These are phyloP conservation scores for Pleurotus ostreatus DNA, from an alignment of 768 basidiomycete species.

Conservation along the genomic window DNA sequence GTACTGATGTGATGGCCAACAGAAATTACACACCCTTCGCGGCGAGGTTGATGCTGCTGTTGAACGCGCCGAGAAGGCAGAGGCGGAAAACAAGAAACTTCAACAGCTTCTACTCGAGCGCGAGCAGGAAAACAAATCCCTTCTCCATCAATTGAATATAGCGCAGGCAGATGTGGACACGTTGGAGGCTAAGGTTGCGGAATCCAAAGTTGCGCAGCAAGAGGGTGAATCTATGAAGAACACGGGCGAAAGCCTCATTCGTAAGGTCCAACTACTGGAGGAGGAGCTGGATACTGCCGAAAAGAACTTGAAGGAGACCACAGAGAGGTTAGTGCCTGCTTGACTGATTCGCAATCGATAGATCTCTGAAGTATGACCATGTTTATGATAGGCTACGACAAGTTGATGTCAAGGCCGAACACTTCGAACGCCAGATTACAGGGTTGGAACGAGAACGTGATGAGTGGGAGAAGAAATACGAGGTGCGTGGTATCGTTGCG, in stretches of 20 bases:
- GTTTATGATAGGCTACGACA: constrained; percentile 70
- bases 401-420: constrained; percentile 98
- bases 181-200: constrained; percentile 58
- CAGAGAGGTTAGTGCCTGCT: constrained; percentile 76
- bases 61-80: constrained; percentile 82
- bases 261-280: constrained; percentile 91
- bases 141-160: constrained; percentile 63
- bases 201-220: constrained; percentile 58
- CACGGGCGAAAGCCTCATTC: constrained; percentile 64
- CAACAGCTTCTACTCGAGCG: constrained; percentile 73
- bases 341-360: neutral
- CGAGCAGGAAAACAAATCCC: constrained; percentile 84
- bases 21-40: constrained; percentile 80
- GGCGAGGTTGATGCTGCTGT: constrained; percentile 80
- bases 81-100: constrained; percentile 73
- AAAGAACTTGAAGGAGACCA: constrained; percentile 94
- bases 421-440: constrained; percentile 90
- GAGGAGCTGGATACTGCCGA: constrained; percentile 95
- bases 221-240: constrained; percentile 71
- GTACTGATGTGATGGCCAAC: neutral
- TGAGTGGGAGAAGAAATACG: constrained; percentile 90
- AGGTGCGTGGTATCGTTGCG: constrained; percentile 46
- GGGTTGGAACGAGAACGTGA: constrained; percentile 90
- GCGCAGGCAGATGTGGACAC: constrained; percentile 70
- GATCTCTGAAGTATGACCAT: constrained; percentile 3